phyloP scores from a whole-genome alignment of 495 filamentous ascomycete species.

The Amorphotheca resinae region DNA sequence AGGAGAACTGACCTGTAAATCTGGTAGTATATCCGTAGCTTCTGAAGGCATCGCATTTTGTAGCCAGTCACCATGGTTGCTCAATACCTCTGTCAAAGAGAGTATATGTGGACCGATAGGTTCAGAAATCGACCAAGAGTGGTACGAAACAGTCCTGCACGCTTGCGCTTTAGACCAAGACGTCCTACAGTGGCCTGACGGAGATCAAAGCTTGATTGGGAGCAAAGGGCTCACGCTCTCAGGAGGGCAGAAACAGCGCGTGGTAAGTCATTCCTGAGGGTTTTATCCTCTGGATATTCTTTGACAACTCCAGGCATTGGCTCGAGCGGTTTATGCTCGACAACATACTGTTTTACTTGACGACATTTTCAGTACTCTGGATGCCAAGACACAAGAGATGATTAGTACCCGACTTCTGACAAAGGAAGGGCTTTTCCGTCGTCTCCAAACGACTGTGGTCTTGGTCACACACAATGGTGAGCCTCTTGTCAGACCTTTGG shows the following conservation, averaged over 20 bases:
- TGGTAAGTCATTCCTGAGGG: slow-evolving; percentile 14
- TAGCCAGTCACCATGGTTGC: slow-evolving; percentile 30
- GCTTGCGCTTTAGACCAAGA: slow-evolving; percentile 47
- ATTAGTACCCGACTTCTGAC: slow-evolving; percentile 24
- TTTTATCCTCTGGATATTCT: too few species aligned
- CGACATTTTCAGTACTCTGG: slow-evolving; percentile 25
- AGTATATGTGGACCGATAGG: slow-evolving; percentile 14
- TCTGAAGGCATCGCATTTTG: slow-evolving; percentile 26
- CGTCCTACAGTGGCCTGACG: slow-evolving; percentile 35
- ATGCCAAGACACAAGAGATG: slow-evolving; percentile 22
- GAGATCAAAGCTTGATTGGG: slow-evolving; percentile 22
- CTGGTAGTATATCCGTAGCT: slow-evolving; percentile 24
- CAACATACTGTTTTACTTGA: slow-evolving; percentile 23
- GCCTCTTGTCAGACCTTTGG: background rate
- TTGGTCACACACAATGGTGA: slow-evolving; percentile 15
- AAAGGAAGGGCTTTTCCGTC: slow-evolving; percentile 20
- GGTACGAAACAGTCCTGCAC: slow-evolving; percentile 43
- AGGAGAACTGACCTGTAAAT: slow-evolving; percentile 37
- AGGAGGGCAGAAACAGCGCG: slow-evolving; percentile 13
- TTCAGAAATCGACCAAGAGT: slow-evolving; percentile 32
- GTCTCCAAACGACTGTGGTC: slow-evolving; percentile 20
- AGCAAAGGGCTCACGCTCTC: background rate
- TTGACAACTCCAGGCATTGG: slow-evolving; percentile 20
- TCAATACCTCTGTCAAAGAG: slow-evolving; percentile 29
- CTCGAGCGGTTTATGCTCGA: slow-evolving; percentile 26